Conservation (phyloP, 208 protist species). For the Leishmania tarentolae region DNA sequence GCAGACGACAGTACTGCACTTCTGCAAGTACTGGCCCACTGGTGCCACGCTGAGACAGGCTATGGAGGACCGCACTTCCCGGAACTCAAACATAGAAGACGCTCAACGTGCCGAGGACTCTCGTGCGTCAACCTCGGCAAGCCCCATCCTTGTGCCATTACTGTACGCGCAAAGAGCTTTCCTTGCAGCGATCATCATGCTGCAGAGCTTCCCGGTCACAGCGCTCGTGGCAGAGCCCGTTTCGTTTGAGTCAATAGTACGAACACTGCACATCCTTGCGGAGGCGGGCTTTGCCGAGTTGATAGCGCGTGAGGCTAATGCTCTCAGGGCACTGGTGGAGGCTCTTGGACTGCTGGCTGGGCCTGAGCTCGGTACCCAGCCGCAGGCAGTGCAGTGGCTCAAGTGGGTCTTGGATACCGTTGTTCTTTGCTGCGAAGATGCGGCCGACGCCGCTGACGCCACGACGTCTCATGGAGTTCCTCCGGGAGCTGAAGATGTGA, state of each 20-base stretch:
- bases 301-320: slow-evolving; percentile 39
- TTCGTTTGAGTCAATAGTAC: slow-evolving; percentile 17
- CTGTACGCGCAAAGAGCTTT: slow-evolving; percentile 28
- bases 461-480: not conserved
- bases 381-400: slow-evolving; percentile 28
- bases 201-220: slow-evolving; percentile 18
- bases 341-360: slow-evolving; percentile 36
- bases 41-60: slow-evolving; percentile 22
- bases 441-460: not conserved
- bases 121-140: not conserved
- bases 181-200: slow-evolving; percentile 18
- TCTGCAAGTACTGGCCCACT: slow-evolving; percentile 26
- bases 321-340: slow-evolving; percentile 49
- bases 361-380: slow-evolving; percentile 19
- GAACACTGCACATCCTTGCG: slow-evolving; percentile 22
- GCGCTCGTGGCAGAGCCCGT: slow-evolving; percentile 21
- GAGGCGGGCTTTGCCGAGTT: slow-evolving; percentile 34
- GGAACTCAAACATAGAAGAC: not conserved
- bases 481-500: not conserved
- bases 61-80: slow-evolving; percentile 8
- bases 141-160: slow-evolving; percentile 2
- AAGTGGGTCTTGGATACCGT: slow-evolving; percentile 16
- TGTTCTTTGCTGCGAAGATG: slow-evolving; percentile 24
- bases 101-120: not conserved
- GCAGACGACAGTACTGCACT: slow-evolving; percentile 24